Evolutionary conservation across 306 rosid species (phyloP), one percentile per base, ranked within the genome.

Genomic region (Corylus avellana): DNA sequence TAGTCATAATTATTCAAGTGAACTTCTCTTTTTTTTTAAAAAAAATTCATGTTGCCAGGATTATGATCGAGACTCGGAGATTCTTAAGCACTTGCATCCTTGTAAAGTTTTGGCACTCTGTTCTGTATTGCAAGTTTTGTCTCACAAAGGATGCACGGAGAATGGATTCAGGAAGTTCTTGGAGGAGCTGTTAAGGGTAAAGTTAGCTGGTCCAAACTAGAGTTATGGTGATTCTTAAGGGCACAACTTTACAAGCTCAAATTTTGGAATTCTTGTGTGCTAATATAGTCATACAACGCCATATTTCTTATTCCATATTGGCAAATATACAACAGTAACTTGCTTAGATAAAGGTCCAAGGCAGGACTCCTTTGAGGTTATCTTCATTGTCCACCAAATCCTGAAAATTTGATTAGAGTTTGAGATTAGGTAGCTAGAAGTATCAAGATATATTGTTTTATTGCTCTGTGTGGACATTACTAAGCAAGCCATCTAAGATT

Each of bases 331-430:
- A 35, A 17, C 14, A 17, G 48, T 7, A 17, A 20, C 25, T 39
- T 17, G 49, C 71, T 66, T 37, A 37, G 13, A 39, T 66, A 39
- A 6, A 32, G 29, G 50, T 67, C 27, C 27, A 29, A 18, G 27
- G 14, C 72, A 39, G 71, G 71, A 39, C 13, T 39, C 70, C 72
- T 22, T 86, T 90, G 73, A 85, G 89, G 68, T 92, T 92, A 73
- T 95, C 98, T 74, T 63, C 83, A 53, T 95, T 92, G 92, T 95
- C 98, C 83, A 92, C 97, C 79, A 95, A 77, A 25, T 88, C 97
- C 98, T 95, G 80, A 87, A 80, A 80, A 67, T 37, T 58, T 78
- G 78, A 78, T n/a, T 42, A 42, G 29, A 16, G 25, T 67, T 66
- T 73, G 12, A 70, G 74, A 75, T 59, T 61, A 64, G 11, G 35